These are phyloP conservation scores for Brasilioporus rufonigricans DNA, from an alignment of 768 basidiomycete species.

Conservation along the genomic window DNA sequence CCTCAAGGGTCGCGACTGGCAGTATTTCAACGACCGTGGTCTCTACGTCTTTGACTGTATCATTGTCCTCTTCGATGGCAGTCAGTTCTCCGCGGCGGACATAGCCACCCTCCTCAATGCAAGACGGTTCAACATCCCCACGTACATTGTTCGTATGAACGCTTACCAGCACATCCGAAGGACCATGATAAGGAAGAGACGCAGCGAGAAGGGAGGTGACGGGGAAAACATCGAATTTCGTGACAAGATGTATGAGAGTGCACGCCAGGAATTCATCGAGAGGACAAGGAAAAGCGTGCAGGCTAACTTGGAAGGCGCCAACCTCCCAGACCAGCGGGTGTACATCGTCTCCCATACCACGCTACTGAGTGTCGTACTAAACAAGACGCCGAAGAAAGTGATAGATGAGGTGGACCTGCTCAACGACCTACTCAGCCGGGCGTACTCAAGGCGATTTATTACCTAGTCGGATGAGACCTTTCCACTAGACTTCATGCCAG, in stretches of 20 bases:
- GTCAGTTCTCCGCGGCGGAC: background rate
- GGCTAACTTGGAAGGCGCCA: constrained; percentile 13
- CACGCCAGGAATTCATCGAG: constrained; percentile 12
- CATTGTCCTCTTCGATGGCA: background rate
- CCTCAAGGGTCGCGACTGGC: background rate
- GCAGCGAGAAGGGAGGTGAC: background rate
- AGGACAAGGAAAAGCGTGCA: constrained; percentile 11
- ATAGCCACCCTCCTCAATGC: background rate
- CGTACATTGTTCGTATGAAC: background rate
- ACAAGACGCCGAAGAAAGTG: constrained; percentile 1
- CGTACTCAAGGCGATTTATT: background rate
- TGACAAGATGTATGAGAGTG: background rate
- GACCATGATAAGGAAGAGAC: background rate
- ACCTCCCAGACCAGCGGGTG: constrained; percentile 21
- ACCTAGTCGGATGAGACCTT: too few species aligned
- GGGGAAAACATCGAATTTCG: constrained; percentile 3
- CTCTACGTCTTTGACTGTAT: background rate
- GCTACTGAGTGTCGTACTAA: constrained; percentile 14
- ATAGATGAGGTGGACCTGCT: constrained; percentile 6
- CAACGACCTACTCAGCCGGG: background rate
- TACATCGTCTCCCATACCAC: constrained; percentile 22
- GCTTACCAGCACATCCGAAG: background rate
- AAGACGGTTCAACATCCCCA: background rate
- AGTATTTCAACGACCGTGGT: background rate
- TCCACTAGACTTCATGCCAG: too few species aligned